Evolutionary conservation across 2,329 filamentous ascomycete species (phyloP), one percentile per base, ranked within the genome.

Genomic region (Fusarium sp.): DNA sequence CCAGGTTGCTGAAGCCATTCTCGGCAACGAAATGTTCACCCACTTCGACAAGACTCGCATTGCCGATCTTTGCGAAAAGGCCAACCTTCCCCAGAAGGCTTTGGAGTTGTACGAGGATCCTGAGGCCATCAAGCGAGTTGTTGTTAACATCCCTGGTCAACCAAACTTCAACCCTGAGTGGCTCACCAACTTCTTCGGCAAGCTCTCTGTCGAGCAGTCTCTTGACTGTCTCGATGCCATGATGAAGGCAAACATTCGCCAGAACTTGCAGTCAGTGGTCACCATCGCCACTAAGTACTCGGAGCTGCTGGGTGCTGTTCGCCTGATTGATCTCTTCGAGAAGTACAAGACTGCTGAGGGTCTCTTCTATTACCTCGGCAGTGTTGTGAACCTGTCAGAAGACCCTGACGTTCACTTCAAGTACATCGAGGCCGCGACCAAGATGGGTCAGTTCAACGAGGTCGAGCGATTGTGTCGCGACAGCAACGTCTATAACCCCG

Each of bases 271-370:
- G 81, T 90, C 94, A 20, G 96, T 98, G 34, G 94, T 98, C 65
- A 95, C 97, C 77, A 92, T 99, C 71, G 94, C 95, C 38, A 98
- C 97, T 74, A 99, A 99, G 82, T 99, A 97, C 83, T 98, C 95
- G 0, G 97, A 99, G 78, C 89, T 98, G 11, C 89, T 99, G 29
- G 95, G 95, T 11, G 86, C 96, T n/a, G 91, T 90, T 62, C 90
- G 90, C 57, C 87, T 99, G 73, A 97, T 99, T 70, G 94, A 97
- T 73, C 88, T 99, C 9, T 92, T 99, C 54, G 96, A 99, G 85
- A 98, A 97, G 85, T 97, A 98, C 85, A 95, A 96, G 81, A 98
- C 96, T 38, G 91, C 94, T 6, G 96, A 99, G 81, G 96, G 96
- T 79, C 90, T 99, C 7, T 99, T 96, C 88, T 98, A 97, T 85